Evolutionary conservation across 2,329 filamentous ascomycete species (phyloP).

Genomic region (Aspergillus hortae): DNA sequence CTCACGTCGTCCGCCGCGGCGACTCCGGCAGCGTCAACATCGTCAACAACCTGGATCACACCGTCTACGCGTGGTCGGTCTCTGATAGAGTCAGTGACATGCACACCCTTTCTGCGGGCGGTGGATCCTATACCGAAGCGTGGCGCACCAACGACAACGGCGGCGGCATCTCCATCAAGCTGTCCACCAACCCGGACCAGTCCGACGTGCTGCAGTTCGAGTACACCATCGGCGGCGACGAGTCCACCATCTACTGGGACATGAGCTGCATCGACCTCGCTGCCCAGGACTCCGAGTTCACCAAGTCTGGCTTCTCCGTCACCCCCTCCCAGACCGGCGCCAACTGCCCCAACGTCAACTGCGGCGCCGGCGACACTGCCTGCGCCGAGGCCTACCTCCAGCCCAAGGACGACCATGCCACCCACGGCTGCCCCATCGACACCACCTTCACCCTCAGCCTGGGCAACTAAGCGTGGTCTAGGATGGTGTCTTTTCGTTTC

Average conservation of each 20-base stretch:
- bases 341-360: slow-evolving; percentile 33
- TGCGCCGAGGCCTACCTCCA: slow-evolving; percentile 40
- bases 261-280: slow-evolving; percentile 34
- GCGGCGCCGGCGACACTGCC: slow-evolving; percentile 30
- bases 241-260: slow-evolving; percentile 33
- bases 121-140: slow-evolving; percentile 32
- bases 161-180: slow-evolving; percentile 43
- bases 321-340: slow-evolving; percentile 21
- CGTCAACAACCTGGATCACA: slow-evolving; percentile 34
- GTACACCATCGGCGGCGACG: slow-evolving; percentile 27
- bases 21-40: slow-evolving; percentile 26
- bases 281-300: slow-evolving; percentile 24
- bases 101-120: slow-evolving; percentile 30
- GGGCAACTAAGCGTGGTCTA: slow-evolving; percentile 17
- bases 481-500: slow-evolving; percentile 9
- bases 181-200: slow-evolving; percentile 29
- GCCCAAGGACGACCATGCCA: slow-evolving; percentile 39
- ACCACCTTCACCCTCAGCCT: slow-evolving; percentile 33
- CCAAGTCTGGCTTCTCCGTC: slow-evolving; percentile 34
- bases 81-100: slow-evolving; percentile 31
- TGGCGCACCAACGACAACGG: slow-evolving; percentile 36
- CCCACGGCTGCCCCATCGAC: slow-evolving; percentile 37
- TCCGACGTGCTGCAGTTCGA: slow-evolving; percentile 41
- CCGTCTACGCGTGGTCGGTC: slow-evolving; percentile 42
- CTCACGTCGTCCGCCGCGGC: slow-evolving; percentile 24